phyloP scores from a whole-genome alignment of 768 basidiomycete species.

The Gloeophyllum trabeum region DNA sequence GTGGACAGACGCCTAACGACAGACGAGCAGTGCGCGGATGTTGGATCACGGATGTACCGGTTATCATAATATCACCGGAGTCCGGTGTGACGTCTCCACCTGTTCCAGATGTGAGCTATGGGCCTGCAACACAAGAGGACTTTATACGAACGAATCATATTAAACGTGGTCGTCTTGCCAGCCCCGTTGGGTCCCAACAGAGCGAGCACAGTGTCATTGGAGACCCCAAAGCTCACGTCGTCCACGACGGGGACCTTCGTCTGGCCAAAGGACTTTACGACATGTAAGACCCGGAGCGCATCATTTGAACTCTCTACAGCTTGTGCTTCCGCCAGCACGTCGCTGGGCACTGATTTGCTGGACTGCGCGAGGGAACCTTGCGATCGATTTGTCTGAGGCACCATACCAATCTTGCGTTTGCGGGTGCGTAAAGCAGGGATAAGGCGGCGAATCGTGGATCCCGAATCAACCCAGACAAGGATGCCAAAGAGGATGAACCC shows the following conservation, averaged over 20 bases:
- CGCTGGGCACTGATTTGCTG: conserved; percentile 17
- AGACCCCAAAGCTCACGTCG: conserved; percentile 59
- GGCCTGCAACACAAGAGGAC: background rate
- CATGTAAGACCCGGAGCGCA: conserved; percentile 46
- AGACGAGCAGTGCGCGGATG: conserved; percentile 54
- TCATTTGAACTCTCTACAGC: conserved; percentile 37
- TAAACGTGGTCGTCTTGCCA: conserved; percentile 76
- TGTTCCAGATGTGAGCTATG: conserved; percentile 14
- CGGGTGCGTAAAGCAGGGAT: conserved; percentile 14
- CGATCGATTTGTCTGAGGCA: background rate
- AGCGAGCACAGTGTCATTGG: conserved; percentile 54
- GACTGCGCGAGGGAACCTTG: background rate
- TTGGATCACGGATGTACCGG: conserved; percentile 52
- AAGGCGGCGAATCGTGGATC: conserved; percentile 35
- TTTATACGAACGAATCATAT: conserved; percentile 56
- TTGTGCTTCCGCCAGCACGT: conserved; percentile 44
- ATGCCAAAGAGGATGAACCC: conserved; percentile 45
- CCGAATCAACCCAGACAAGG: conserved; percentile 66
- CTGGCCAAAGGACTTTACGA: conserved; percentile 46
- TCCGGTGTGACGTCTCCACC: conserved; percentile 63
- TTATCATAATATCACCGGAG: conserved; percentile 57
- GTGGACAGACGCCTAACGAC: conserved; percentile 72
- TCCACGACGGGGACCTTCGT: conserved; percentile 40
- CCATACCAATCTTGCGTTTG: conserved; percentile 1
- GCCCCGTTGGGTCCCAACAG: conserved; percentile 77